Evolutionary conservation across 2,329 filamentous ascomycete species (phyloP).

Genomic region (Ascochyta lentis): DNA sequence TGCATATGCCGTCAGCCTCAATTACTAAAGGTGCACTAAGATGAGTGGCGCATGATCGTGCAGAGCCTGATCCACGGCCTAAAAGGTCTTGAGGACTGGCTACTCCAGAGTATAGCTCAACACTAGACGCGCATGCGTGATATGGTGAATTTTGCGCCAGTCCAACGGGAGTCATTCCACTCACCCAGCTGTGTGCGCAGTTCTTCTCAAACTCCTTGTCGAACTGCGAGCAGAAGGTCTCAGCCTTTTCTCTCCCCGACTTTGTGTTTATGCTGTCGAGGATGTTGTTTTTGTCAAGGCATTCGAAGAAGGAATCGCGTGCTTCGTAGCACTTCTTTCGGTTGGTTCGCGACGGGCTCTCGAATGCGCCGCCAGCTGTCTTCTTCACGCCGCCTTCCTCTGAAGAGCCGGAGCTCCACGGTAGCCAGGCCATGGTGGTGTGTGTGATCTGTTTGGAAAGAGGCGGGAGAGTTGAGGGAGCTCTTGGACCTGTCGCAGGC

Average conservation of each 20-base stretch:
- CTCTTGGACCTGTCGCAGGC: constrained; percentile 11
- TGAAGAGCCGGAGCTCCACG: constrained; percentile 54
- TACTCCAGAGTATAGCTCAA: background rate
- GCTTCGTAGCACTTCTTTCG: constrained; percentile 88
- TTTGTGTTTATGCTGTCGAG: constrained; percentile 72
- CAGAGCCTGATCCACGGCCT: background rate
- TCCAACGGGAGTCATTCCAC: constrained; percentile 44
- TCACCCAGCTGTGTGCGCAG: constrained; percentile 89
- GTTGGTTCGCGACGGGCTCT: constrained; percentile 85
- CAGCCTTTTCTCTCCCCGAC: constrained; percentile 56
- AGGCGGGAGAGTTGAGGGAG: constrained; percentile 11
- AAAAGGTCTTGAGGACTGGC: background rate
- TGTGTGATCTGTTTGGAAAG: constrained; percentile 15
- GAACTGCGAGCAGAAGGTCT: constrained; percentile 66
- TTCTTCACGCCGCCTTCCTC: constrained; percentile 47
- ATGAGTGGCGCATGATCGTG: constrained; percentile 5
- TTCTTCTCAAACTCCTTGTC: constrained; percentile 76
- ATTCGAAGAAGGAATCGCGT: constrained; percentile 86
- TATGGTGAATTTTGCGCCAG: background rate
- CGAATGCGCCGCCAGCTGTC: constrained; percentile 61
- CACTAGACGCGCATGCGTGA: background rate
- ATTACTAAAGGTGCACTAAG: background rate
- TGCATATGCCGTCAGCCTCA: constrained; percentile 48
- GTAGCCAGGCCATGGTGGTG: constrained; percentile 61
- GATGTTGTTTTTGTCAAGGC: constrained; percentile 82